Evolutionary conservation across 306 rosid species (phyloP).

Genomic region (Rosa rugosa): DNA sequence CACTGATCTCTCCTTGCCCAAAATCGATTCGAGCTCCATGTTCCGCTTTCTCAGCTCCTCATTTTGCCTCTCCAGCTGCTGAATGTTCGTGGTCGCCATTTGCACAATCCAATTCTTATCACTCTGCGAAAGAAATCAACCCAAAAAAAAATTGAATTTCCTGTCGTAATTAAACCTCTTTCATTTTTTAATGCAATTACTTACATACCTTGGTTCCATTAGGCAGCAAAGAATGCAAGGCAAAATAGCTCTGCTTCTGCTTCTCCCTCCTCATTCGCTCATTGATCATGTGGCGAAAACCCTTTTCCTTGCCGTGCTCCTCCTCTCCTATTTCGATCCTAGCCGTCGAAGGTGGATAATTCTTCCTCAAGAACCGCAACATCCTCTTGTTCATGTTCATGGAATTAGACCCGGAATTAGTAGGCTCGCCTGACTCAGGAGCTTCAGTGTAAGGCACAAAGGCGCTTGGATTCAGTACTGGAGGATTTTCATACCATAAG

Average conservation of each 20-base stretch:
- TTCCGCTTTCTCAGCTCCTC: slow-evolving; percentile 44
- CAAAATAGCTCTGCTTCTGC: slow-evolving; percentile 49
- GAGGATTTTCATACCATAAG: slow-evolving; percentile 36
- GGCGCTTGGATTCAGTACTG: slow-evolving; percentile 33
- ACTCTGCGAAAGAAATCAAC: slow-evolving; percentile 33
- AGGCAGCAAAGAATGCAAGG: slow-evolving; percentile 61
- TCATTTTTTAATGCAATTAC: background rate
- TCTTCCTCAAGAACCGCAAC: slow-evolving; percentile 42
- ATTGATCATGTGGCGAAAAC: slow-evolving; percentile 60
- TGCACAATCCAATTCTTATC: slow-evolving; percentile 66
- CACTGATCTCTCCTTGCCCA: background rate
- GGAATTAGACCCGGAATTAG: background rate
- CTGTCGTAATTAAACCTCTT: background rate
- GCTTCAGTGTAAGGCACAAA: slow-evolving; percentile 38
- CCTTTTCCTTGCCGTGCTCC: slow-evolving; percentile 41
- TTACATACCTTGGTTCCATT: slow-evolving; percentile 54
- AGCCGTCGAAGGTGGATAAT: background rate
- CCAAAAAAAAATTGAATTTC: background rate
- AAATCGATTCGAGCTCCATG: slow-evolving; percentile 34
- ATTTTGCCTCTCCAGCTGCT: slow-evolving; percentile 35
- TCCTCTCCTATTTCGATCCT: slow-evolving; percentile 1
- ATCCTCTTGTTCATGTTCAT: slow-evolving; percentile 41
- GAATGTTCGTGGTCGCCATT: slow-evolving; percentile 46
- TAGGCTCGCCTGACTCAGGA: slow-evolving; percentile 5
- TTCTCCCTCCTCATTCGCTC: slow-evolving; percentile 78